phyloP scores from a whole-genome alignment of 2,329 filamentous ascomycete species.

The Beauveria sp. region DNA sequence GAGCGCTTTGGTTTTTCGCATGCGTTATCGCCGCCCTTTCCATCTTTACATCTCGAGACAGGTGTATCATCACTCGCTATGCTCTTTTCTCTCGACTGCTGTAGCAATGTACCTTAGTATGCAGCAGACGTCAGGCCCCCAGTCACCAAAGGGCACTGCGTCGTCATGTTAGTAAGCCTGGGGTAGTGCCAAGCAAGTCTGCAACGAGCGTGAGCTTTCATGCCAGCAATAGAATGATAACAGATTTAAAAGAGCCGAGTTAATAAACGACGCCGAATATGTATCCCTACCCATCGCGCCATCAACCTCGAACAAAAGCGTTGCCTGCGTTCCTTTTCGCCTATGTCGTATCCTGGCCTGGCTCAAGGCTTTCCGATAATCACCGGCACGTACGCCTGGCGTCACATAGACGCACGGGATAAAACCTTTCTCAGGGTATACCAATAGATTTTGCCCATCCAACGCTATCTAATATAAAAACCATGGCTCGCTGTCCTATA shows the following conservation, averaged over 20 bases:
- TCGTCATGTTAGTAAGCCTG: neutral
- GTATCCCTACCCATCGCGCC: neutral
- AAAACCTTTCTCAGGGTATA: neutral
- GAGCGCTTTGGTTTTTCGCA: too few relatives aligned
- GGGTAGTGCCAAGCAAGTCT: neutral
- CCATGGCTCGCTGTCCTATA: conserved; percentile 2
- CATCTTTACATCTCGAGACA: too few relatives aligned
- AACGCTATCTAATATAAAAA: conserved; percentile 5
- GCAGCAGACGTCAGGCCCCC: neutral
- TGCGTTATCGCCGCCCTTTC: too few relatives aligned
- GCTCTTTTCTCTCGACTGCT: neutral
- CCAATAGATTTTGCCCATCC: conserved; percentile 3
- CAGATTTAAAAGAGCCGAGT: neutral
- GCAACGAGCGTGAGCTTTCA: neutral
- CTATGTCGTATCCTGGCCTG: neutral
- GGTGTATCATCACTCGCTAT: neutral
- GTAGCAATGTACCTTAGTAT: neutral
- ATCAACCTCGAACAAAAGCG: neutral
- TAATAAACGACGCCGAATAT: too few relatives aligned
- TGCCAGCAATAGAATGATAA: neutral
- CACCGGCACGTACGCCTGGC: too few relatives aligned
- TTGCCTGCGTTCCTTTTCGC: neutral
- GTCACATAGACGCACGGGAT: too few relatives aligned
- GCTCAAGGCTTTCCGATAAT: neutral
- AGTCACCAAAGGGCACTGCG: neutral